phyloP scores from a whole-genome alignment of 257 asterid species.

The Solanum rostratum region DNA sequence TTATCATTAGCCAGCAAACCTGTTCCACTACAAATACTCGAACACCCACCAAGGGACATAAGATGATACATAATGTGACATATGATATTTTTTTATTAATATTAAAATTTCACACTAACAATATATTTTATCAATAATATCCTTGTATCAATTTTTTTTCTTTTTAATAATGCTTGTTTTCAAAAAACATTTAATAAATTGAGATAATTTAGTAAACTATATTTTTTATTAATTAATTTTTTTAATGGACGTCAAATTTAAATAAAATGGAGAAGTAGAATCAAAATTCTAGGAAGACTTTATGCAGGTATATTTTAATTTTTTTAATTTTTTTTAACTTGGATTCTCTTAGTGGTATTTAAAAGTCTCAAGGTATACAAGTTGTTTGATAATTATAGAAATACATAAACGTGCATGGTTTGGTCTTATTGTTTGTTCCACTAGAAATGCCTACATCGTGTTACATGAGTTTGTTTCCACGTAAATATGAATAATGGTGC shows the following conservation, averaged over 20 bases:
- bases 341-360: not conserved
- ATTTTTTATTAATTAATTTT: no score
- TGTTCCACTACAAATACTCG: no score
- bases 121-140: not conserved
- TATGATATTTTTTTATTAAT: no score
- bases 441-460: not conserved
- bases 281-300: no score
- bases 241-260: no score
- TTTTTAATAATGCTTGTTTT: not conserved
- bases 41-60: no score
- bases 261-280: no score
- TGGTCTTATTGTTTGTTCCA: not conserved
- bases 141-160: not conserved
- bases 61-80: no score
- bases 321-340: no score
- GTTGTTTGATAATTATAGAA: not conserved
- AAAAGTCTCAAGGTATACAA: not conserved
- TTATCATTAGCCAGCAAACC: no score
- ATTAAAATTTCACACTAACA: no score
- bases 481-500: not conserved
- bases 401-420: not conserved
- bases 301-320: not conserved
- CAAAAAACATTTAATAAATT: not conserved
- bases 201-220: not conserved
- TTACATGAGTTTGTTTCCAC: not conserved